Base-by-base conservation (phyloP, 306 rosid species). In the Leucaena leucocephala region DNA sequence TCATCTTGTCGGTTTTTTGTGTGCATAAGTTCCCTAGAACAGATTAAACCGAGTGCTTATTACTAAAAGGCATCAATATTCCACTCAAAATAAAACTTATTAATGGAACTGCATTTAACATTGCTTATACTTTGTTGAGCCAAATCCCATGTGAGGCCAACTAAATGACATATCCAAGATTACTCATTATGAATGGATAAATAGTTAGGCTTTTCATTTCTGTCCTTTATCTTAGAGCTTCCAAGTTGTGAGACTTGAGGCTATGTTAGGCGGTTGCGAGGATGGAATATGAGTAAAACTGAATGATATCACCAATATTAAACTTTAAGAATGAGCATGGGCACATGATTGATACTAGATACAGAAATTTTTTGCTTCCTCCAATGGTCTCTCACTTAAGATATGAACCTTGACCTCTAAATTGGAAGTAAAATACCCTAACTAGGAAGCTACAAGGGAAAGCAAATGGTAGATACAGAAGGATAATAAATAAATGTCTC, bases 1-100 rank as follows among this genome's bases (percentile, higher is more conserved):
- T 88, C 89, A 17, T 88, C 85, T 76, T 88, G 90, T 49, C 97
- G 85, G 45, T 85, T 85, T 83, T 76, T 84, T 62, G 91, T 89
- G 84, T 93, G 94, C 36, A 93, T 70, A 70, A 89, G 91, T 55
- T 80, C 92, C 88, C 97, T 90, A 4, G 57, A 84, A 78, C 35
- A 82, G 75, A 62, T 77, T 71, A 61, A 78, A 77, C 50, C 35
- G 50, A 74, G 70, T 48, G 50, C 6, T 44, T 45, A 12, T 69
- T 36, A 63, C 38, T 45, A 52, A 55, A 2, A 79, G 72, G 35
- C 72, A 64, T 49, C 80, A 59, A 44, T 45, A 48, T 74, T 76
- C 35, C 58, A 58, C 63, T 71, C 48, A 52, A 45, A 68, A 74
- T 36, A 34, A 35, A 82, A 33, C 42, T 52, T 13, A 65, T 66